These are phyloP conservation scores for Rostrohypoxylon terebratum DNA, from an alignment of 495 filamentous ascomycete species.

Conservation along the genomic window DNA sequence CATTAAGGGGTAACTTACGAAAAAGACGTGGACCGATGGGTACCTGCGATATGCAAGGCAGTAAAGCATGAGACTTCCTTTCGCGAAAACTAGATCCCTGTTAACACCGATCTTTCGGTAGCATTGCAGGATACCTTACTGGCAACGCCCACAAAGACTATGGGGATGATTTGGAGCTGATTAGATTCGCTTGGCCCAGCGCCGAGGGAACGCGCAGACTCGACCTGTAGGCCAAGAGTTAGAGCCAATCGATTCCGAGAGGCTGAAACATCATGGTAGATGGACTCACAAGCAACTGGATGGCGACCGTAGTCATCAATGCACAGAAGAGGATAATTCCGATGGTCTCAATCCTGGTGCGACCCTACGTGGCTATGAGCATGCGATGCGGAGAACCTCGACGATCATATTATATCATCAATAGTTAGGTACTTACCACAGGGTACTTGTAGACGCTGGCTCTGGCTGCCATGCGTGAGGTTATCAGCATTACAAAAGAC, in stretches of 20 bases:
- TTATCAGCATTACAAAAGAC: conserved; percentile 67
- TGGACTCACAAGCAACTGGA: conserved; percentile 62
- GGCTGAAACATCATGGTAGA: conserved; percentile 20
- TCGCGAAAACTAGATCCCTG: conserved; percentile 57
- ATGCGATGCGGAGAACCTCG: conserved; percentile 9
- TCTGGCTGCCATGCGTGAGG: conserved; percentile 62
- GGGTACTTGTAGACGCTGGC: conserved; percentile 69
- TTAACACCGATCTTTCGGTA: conserved; percentile 22
- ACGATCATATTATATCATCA: conserved; percentile 5
- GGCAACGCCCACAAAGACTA: conserved; percentile 64
- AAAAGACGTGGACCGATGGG: conserved; percentile 66
- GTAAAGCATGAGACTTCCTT: conserved; percentile 63
- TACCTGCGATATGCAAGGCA: conserved; percentile 64
- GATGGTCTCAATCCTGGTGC: conserved; percentile 66
- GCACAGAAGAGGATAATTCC: conserved; percentile 70
- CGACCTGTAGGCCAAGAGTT: conserved; percentile 52
- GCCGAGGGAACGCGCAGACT: conserved; percentile 61
- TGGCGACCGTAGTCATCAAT: conserved; percentile 67
- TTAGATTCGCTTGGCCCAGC: conserved; percentile 53
- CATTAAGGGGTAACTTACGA: conserved; percentile 47
- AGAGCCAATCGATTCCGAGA: conserved; percentile 27
- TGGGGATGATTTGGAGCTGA: conserved; percentile 60
- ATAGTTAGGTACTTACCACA: conserved; percentile 52
- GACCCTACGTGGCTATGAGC: conserved; percentile 54
- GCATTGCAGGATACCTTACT: conserved; percentile 53